Conservation (phyloP, 306 rosid species). For the Vachellia collinsii region DNA sequence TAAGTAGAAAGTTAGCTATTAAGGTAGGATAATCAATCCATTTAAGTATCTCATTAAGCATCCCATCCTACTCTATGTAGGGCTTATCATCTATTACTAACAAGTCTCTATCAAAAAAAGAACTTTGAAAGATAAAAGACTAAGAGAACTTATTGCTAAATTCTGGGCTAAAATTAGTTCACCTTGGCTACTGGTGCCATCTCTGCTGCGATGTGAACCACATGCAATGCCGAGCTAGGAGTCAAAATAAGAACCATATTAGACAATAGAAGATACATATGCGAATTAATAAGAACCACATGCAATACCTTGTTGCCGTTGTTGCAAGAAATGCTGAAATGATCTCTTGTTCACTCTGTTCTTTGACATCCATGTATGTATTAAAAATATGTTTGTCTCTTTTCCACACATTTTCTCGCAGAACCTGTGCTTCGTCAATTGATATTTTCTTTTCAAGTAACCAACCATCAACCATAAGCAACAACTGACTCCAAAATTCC, state of each 20-base stretch:
- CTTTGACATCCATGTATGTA: conserved; percentile 64
- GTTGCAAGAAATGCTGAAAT: conserved; percentile 68
- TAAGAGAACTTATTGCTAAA: neutral
- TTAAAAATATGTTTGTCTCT: conserved; percentile 62
- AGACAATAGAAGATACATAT: conserved; percentile 37
- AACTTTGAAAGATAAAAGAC: neutral
- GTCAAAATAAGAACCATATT: conserved; percentile 46
- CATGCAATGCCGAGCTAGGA: conserved; percentile 76
- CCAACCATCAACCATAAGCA: conserved; percentile 93
- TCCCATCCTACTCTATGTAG: too few relatives aligned
- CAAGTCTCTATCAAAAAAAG: neutral
- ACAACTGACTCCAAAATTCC: conserved; percentile 89
- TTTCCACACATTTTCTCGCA: conserved; percentile 85
- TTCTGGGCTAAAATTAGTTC: conserved; percentile 35
- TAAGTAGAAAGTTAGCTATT: too few relatives aligned
- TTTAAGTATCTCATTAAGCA: too few relatives aligned
- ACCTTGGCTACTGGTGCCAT: conserved; percentile 99
- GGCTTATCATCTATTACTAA: too few relatives aligned
- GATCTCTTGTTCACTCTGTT: conserved; percentile 59
- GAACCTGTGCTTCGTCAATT: conserved; percentile 59
- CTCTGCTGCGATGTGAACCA: conserved; percentile 94
- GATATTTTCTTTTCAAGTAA: conserved; percentile 79
- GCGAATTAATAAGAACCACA: too few relatives aligned
- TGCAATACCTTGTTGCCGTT: conserved; percentile 50
- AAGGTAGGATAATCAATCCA: too few relatives aligned